phyloP scores from a whole-genome alignment of 257 asterid genomes.

The Nicotiana noctiflora region DNA sequence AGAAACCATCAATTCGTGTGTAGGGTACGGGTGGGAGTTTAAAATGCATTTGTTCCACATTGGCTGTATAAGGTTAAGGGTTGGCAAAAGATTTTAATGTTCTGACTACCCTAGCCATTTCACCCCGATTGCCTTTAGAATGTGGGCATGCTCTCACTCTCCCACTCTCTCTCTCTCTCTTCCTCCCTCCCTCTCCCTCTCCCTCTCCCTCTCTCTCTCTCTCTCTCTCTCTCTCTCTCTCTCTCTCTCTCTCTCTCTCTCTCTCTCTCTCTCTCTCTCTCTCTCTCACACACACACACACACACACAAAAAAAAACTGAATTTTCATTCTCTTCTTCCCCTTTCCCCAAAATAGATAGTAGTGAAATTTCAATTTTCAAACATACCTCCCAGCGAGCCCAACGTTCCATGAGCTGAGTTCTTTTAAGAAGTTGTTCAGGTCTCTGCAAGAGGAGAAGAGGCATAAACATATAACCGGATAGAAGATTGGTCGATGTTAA shows the following conservation, averaged over 20 bases:
- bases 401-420: constrained; percentile 97
- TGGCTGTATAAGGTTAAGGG: background rate
- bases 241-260: too few relatives aligned
- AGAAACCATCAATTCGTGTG: background rate
- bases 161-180: too few relatives aligned
- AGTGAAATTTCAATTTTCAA: constrained; percentile 13
- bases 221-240: too few relatives aligned
- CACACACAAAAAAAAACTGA: background rate
- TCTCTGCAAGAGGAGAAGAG: constrained; percentile 47
- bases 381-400: constrained; percentile 99
- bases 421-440: constrained; percentile 93
- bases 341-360: background rate
- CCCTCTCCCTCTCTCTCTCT: too few relatives aligned
- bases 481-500: constrained; percentile 8
- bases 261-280: too few relatives aligned
- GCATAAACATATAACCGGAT: background rate
- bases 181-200: too few relatives aligned
- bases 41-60: background rate
- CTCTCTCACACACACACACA: background rate
- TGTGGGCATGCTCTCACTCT: background rate
- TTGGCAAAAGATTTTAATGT: background rate
- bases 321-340: background rate
- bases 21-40: background rate
- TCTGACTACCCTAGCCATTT: constrained; percentile 4
- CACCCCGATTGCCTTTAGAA: background rate